A percentile compares a stretch with the other conserved stretches of the same genome.
phyloP scores from a whole-genome alignment of 2,329 filamentous ascomycete genomes.

The Helotiales sp. region DNA sequence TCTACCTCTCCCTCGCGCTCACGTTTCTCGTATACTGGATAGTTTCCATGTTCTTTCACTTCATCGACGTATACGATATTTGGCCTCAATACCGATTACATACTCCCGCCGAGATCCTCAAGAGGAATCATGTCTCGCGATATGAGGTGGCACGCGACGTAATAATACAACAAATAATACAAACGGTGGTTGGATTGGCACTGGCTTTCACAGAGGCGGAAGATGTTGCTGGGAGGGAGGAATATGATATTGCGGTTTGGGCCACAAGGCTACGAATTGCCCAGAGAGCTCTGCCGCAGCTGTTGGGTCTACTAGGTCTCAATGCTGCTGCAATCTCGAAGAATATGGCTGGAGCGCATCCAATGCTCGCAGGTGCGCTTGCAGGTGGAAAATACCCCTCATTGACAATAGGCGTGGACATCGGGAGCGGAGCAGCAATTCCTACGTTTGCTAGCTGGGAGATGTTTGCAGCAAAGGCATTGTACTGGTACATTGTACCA shows the following conservation, averaged over 20 bases:
- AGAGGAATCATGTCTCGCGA: constrained; percentile 86
- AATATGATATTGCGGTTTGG: constrained; percentile 89
- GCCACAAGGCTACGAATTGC: constrained; percentile 77
- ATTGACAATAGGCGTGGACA: constrained; percentile 59
- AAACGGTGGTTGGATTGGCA: constrained; percentile 69
- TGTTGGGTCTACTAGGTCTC: constrained; percentile 72
- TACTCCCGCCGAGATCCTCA: constrained; percentile 85
- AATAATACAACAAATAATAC: constrained; percentile 86
- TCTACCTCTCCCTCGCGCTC: constrained; percentile 71
- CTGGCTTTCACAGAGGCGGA: constrained; percentile 72
- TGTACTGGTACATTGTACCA: constrained; percentile 81
- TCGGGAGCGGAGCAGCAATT: constrained; percentile 51
- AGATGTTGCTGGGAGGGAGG: constrained; percentile 73
- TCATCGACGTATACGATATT: constrained; percentile 80
- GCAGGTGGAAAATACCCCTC: constrained; percentile 80
- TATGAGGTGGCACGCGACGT: constrained; percentile 90
- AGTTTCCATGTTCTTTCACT: constrained; percentile 77
- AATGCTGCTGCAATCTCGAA: constrained; percentile 75
- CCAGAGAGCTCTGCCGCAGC: constrained; percentile 72
- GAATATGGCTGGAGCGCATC: constrained; percentile 69
- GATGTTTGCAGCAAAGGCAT: constrained; percentile 66
- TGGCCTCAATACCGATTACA: constrained; percentile 92
- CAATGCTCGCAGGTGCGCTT: constrained; percentile 72
- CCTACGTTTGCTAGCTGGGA: constrained; percentile 87
- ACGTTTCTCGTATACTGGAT: constrained; percentile 88